Base-by-base conservation (phyloP, 441 rosid genomes). In the Theobroma grandiflorum region DNA sequence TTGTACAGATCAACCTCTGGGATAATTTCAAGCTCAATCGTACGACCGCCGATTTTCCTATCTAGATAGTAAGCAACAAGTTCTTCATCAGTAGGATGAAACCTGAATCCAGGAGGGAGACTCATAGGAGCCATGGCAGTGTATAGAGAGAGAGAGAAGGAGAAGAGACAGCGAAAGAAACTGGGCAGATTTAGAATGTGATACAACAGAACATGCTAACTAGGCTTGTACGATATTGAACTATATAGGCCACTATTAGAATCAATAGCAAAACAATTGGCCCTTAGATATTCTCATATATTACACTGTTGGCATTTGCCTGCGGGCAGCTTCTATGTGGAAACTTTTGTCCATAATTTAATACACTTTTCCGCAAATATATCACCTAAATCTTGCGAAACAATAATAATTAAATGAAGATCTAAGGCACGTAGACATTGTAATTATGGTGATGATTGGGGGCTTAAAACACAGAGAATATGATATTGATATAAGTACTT, bases 61-160 rank as follows among this genome's bases (percentile, higher is more conserved):
- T 88, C 90, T 5, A 94, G 90, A 84, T 94, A 94, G 75, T 94
- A 92, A 65, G 89, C 93, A 35, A 94, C 91, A 74, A 94, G 96
- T 82, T 94, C 98, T 84, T 92, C 96, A 8, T 94, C 96, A 3
- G 98, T 94, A 0, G 98, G 98, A 82, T 92, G 96, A 81, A 94
- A 94, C 83, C 96, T 80, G 76, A 94, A 92, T 33, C 98, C 96
- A 4, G 98, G 96, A 68, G 96, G 96, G 42, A 94, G 91, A 75
- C 90, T 88, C 90, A 85, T 82, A 35, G 91, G 91, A 7, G 93
- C 90, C 93, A 90, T 90, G 42, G 75, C 38, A 6, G 15, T 11
- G 4, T 18, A 49, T 15, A 7, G 9, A 50, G 64, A 37, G 72
- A 43, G 58, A 62, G 53, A n/a, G 35, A 76, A 20, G 81, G 68